A percentile compares a stretch with the other conserved stretches of the same genome.
phyloP scores from a whole-genome alignment of 805 yeast genomes.

The Ogataea dorogensis region DNA sequence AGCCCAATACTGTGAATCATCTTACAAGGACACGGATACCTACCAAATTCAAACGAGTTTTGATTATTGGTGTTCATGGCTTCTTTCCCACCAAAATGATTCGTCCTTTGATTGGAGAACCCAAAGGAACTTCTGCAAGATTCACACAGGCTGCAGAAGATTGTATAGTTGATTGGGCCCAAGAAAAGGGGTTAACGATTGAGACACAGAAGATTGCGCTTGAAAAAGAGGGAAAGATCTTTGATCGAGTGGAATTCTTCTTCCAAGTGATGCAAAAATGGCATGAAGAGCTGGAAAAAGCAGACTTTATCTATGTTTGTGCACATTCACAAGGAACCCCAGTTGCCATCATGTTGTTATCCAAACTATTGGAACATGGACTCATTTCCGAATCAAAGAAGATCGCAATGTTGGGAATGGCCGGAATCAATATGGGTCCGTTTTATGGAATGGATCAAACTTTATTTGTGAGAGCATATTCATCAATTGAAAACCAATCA shows the following conservation, averaged over 20 bases:
- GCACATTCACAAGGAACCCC: conserved; percentile 97
- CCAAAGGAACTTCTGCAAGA: conserved; percentile 91
- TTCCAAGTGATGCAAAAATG: conserved; percentile 69
- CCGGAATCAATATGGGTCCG: conserved; percentile 94
- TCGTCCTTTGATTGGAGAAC: conserved; percentile 87
- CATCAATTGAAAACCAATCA: conserved; percentile 87
- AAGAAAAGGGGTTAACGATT: conserved; percentile 40
- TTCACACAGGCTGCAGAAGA: conserved; percentile 89
- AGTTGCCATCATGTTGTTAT: conserved; percentile 77
- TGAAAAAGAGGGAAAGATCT: conserved; percentile 89
- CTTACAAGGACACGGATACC: conserved; percentile 24
- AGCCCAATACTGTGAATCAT: conserved; percentile 14
- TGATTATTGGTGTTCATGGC: conserved; percentile 94
- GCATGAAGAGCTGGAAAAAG: conserved; percentile 43
- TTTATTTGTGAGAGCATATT: conserved; percentile 80
- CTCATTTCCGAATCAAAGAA: conserved; percentile 42
- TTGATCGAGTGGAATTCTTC: conserved; percentile 81
- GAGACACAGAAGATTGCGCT: conserved; percentile 87
- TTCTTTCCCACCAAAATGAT: conserved; percentile 88
- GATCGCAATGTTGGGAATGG: conserved; percentile 86
- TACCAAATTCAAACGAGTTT: conserved; percentile 48
- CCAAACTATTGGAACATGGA: conserved; percentile 66
- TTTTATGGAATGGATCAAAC: conserved; percentile 86
- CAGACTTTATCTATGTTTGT: conserved; percentile 88
- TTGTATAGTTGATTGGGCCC: conserved; percentile 69